phyloP scores from a whole-genome alignment of 345 rosid genomes.

The Erodium maritimum region DNA sequence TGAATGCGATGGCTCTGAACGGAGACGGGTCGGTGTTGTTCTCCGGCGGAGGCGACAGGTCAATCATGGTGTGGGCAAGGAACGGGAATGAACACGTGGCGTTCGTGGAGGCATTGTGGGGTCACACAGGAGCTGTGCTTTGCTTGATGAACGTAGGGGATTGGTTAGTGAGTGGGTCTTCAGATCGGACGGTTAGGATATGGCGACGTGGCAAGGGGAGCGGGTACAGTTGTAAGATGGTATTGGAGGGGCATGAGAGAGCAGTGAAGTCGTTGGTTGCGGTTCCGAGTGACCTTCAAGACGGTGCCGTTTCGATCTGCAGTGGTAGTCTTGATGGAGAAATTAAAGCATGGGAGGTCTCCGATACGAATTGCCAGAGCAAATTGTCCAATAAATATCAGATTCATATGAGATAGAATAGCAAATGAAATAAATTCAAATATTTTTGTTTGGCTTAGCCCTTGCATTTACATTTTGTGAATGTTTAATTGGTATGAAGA shows the following conservation, averaged over 20 bases:
- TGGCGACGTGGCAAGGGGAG: constrained; percentile 20
- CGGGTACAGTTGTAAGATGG: constrained; percentile 20
- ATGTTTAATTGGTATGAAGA: too few species aligned
- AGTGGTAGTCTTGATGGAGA: constrained; percentile 45
- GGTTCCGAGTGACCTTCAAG: background rate
- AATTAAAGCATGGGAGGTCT: constrained; percentile 32
- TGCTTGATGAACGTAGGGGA: constrained; percentile 25
- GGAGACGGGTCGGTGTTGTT: constrained; percentile 22
- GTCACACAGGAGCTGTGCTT: constrained; percentile 27
- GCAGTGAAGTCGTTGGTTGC: constrained; percentile 38
- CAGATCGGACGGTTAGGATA: constrained; percentile 36
- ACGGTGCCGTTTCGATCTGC: constrained; percentile 15
- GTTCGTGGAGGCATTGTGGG: constrained; percentile 23
- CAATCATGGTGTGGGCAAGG: constrained; percentile 32
- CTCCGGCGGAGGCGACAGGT: constrained; percentile 31
- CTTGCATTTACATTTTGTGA: too few species aligned
- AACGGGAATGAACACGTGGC: constrained; percentile 11
- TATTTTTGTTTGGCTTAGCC: too few species aligned
- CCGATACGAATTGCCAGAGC: background rate
- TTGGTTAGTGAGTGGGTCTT: constrained; percentile 32
- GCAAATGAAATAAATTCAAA: too few species aligned
- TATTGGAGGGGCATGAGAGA: constrained; percentile 32
- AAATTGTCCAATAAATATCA: too few species aligned
- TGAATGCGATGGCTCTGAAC: constrained; percentile 32
- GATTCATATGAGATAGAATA: background rate